Evolutionary conservation across 2,329 filamentous ascomycete species (phyloP).

Genomic region (Apiospora koreana): DNA sequence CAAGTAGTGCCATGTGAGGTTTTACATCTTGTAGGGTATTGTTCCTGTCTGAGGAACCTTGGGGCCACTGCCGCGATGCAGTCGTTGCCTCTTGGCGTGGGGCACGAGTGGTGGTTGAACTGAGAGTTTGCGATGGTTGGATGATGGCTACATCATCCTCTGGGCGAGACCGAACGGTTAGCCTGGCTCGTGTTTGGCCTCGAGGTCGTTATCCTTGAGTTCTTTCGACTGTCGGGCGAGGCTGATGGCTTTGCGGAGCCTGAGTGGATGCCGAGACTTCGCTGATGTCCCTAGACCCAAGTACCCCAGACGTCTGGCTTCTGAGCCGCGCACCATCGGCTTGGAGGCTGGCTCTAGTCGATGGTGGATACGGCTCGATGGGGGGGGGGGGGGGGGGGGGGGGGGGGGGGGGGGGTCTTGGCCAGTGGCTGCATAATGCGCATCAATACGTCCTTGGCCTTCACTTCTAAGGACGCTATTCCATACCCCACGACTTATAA

Average conservation of each 20-base stretch:
- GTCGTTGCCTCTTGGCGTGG: neutral
- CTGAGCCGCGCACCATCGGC: neutral
- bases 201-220: neutral
- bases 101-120: neutral
- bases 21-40: too few species aligned
- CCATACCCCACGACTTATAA: neutral
- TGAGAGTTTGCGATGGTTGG: neutral
- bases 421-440: neutral
- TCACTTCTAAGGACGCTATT: neutral
- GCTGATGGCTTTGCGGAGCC: neutral
- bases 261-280: neutral
- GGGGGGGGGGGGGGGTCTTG: too few species aligned
- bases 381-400: too few species aligned
- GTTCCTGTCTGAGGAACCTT: too few species aligned
- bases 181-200: neutral
- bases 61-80: too few species aligned
- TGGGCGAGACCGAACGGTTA: neutral
- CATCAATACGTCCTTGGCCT: neutral
- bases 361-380: neutral
- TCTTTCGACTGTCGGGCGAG: neutral
- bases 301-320: neutral
- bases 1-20: too few species aligned
- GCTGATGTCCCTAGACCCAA: neutral
- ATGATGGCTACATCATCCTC: neutral
- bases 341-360: neutral